Evolutionary conservation across 164 flowering plant genomes (phyloP).

Genomic region (Stephania yunnanensis): DNA sequence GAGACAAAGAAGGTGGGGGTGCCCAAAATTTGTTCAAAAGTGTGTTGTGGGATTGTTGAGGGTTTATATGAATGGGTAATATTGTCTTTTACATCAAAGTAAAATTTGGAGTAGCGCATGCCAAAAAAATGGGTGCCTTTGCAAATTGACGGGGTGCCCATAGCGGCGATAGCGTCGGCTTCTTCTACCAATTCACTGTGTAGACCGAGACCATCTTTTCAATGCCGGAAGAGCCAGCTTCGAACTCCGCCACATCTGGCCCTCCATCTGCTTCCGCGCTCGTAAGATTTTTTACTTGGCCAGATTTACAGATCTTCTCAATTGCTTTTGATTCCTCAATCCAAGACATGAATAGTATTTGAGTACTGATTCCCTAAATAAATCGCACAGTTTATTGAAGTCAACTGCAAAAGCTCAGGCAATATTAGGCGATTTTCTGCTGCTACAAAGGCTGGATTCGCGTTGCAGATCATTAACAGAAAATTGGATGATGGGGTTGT

Average conservation of each 20-base stretch:
- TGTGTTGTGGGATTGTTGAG: too few species aligned
- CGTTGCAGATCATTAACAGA: slow-evolving; percentile 50
- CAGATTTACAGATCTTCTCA: background rate
- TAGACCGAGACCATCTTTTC: background rate
- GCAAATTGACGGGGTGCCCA: too few species aligned
- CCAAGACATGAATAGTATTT: background rate
- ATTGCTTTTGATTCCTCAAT: too few species aligned
- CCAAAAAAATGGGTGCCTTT: too few species aligned
- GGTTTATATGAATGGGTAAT: too few species aligned
- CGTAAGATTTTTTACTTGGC: background rate
- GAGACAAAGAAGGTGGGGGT: too few species aligned
- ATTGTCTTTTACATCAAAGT: too few species aligned
- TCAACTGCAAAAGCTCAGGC: slow-evolving; percentile 50
- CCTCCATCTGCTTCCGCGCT: background rate
- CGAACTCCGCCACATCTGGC: background rate
- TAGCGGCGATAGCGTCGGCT: too few species aligned
- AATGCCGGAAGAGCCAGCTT: background rate
- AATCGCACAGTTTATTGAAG: slow-evolving; percentile 55
- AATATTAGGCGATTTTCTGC: slow-evolving; percentile 55
- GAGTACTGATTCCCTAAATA: background rate
- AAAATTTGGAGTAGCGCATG: too few species aligned
- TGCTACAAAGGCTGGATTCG: slow-evolving; percentile 73
- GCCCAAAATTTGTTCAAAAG: too few species aligned
- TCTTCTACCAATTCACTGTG: too few species aligned
- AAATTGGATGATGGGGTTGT: slow-evolving; percentile 30